Evolutionary conservation across 1,284 basidiomycete genomes (phyloP).

Genomic region (Irpex lacteus): DNA sequence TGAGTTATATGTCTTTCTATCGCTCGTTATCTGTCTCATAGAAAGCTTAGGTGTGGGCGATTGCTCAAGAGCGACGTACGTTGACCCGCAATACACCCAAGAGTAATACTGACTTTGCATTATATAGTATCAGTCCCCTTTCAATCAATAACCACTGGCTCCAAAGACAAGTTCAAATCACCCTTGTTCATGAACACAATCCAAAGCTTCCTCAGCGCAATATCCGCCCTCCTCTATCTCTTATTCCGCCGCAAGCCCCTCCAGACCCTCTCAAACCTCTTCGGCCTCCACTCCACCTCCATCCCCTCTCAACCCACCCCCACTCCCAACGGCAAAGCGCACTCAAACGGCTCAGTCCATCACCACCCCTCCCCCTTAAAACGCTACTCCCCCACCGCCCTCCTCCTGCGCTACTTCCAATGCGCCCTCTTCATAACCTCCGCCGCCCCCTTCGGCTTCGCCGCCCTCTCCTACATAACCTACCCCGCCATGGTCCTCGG

Average conservation of each 20-base stretch:
- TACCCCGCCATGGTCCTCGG: constrained; percentile 99
- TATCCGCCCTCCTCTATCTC: constrained; percentile 82
- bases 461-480: constrained; percentile 91
- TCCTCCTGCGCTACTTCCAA: constrained; percentile 77
- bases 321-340: constrained; percentile 19
- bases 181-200: constrained; percentile 86
- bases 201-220: constrained; percentile 80
- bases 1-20: constrained; percentile 31
- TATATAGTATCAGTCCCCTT: constrained; percentile 80
- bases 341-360: constrained; percentile 29
- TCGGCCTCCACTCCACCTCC: constrained; percentile 47
- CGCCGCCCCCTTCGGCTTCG: constrained; percentile 94
- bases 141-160: constrained; percentile 58
- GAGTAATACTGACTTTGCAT: constrained; percentile 8
- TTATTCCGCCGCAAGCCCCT: constrained; percentile 57
- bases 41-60: constrained; percentile 71
- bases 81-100: constrained; percentile 12
- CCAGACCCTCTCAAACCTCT: constrained; percentile 48
- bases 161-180: constrained; percentile 81
- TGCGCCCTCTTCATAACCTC: constrained; percentile 87
- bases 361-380: constrained; percentile 26
- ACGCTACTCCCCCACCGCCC: constrained; percentile 44
- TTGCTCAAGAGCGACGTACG: constrained; percentile 88
- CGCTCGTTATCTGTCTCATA: neutral
- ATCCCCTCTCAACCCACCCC: neutral